Base-by-base conservation (phyloP, 176 grass and related monocot species). In the Oryza longistaminata region DNA sequence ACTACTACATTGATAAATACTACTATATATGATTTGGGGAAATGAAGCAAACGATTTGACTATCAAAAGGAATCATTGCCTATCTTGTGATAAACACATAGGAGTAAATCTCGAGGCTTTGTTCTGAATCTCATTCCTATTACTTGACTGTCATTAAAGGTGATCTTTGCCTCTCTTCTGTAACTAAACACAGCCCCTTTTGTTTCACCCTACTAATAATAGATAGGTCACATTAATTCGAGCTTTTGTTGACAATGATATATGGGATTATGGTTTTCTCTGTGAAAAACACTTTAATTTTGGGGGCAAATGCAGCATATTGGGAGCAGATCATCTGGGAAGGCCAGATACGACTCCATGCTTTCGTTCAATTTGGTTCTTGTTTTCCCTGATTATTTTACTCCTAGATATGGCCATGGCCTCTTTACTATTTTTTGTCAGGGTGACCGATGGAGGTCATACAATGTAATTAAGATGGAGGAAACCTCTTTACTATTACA, bases 111-210 rank as follows among this genome's bases (percentile, higher is more conserved):
- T 43, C 2, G 12, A 66, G n/a, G 3, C 2, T 83, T 14, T 67
- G 3, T 22, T n/a, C 8, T 42, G 7, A 50, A 43, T 50, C 76
- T 49, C 33, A 1, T 77, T 70, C 14, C n/a, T 58, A 26, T 66
- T 66, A 13, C 42, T 74, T 12, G 9, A 33, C 40, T 17, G 70
- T 1, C 48, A 42, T 31, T 31, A 66, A 26, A 39, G 35, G 40
- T 21, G 15, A 62, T 62, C 17, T 21, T 58, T 8, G 9, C 15
- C 55, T 44, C 12, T 78, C 52, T 83, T 73, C n/a, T 24, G 9
- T 3, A 62, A 64, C 65, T 71, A 76, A 50, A 76, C 17, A 43
- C 44, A 33, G 22, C 43, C 73, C 43, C 68, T 85, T 79, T 74
- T 10, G 21, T 53, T 85, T 0, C 45, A 44, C 3, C 50, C 11